A percentile compares a stretch with the other conserved stretches of the same genome.
Evolutionary conservation across 148 eudicot species (phyloP).

Genomic region (Chenopodium suecicum): DNA sequence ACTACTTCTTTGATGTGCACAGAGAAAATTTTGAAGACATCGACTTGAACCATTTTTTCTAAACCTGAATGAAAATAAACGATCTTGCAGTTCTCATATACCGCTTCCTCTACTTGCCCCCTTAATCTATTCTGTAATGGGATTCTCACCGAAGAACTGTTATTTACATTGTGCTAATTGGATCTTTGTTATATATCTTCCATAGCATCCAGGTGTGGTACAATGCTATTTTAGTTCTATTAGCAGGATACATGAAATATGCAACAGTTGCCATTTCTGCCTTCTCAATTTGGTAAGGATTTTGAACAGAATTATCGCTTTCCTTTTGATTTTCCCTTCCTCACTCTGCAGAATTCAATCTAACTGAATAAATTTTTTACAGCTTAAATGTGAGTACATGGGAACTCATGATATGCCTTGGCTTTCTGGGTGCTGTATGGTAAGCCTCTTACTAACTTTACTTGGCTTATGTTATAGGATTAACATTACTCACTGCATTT

Average conservation of each 20-base stretch:
- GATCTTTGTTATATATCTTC: neutral
- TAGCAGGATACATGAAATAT: constrained; percentile 65
- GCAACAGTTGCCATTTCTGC: constrained; percentile 72
- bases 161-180: neutral
- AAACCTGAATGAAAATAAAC: neutral
- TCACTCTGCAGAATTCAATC: neutral
- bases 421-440: constrained; percentile 68
- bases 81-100: neutral
- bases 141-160: neutral
- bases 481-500: neutral
- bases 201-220: constrained; percentile 75
- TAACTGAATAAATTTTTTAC: constrained; percentile 19
- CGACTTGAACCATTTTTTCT: neutral
- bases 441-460: constrained; percentile 20
- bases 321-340: neutral
- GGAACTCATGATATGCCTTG: constrained; percentile 68
- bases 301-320: neutral
- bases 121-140: neutral
- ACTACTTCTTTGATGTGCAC: neutral
- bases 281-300: constrained; percentile 64
- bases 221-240: constrained; percentile 56
- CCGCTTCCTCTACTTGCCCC: neutral
- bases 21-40: neutral
- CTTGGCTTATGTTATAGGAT: neutral
- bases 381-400: constrained; percentile 65